phyloP scores from a whole-genome alignment of 345 rosid species.

The Eucalyptus erythrocorys region DNA sequence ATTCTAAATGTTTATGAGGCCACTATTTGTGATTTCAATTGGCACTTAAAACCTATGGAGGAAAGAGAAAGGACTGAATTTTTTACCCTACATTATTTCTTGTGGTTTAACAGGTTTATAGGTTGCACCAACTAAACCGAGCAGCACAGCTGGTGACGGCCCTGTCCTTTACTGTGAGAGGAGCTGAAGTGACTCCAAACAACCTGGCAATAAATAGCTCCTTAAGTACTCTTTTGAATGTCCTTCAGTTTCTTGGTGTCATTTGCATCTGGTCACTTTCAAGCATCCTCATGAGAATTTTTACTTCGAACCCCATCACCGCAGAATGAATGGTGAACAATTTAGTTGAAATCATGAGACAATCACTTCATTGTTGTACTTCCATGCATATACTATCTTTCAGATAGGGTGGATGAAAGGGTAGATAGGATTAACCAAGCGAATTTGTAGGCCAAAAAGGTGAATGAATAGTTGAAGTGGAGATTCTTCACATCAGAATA shows the following conservation, averaged over 20 bases:
- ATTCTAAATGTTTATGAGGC: not conserved
- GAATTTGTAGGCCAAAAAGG: not conserved
- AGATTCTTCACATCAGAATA: not conserved
- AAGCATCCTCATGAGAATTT: constrained; percentile 77
- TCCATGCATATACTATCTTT: not conserved
- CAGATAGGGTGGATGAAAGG: not conserved
- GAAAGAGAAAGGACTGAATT: not conserved
- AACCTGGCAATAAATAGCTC: constrained; percentile 88
- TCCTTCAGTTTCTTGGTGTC: constrained; percentile 81
- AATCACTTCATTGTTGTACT: not conserved
- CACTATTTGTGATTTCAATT: not conserved
- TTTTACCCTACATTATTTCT: not conserved
- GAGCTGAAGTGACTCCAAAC: constrained; percentile 77
- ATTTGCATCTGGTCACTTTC: constrained; percentile 96
- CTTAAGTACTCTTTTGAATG: constrained; percentile 67
- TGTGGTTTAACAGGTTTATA: constrained; percentile 54
- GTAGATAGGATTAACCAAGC: not conserved
- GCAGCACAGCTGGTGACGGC: constrained; percentile 97
- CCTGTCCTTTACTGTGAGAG: constrained; percentile 75
- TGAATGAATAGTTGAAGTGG: not conserved
- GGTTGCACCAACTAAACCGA: constrained; percentile 94
- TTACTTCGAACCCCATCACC: constrained; percentile 21
- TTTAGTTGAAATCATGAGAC: not conserved
- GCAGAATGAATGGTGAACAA: constrained; percentile 3
- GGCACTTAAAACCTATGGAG: not conserved